Percentiles rank a stretch among this genome's conserved stretches.
phyloP scores from a whole-genome alignment of 1,139 yeast genomes.

The Komagataea norvegica region DNA sequence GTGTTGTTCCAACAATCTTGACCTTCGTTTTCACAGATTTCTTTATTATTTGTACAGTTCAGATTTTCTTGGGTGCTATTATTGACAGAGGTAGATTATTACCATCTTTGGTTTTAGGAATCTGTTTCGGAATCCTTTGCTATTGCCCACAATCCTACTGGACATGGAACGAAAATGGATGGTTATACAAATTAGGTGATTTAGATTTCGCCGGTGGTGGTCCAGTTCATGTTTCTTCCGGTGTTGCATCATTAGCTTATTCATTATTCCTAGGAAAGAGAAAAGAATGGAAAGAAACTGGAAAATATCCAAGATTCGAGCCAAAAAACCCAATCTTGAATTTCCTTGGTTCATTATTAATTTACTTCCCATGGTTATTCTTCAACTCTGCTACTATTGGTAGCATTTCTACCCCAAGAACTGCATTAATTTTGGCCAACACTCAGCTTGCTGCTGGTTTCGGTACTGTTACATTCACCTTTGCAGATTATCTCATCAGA shows the following conservation, averaged over 20 bases:
- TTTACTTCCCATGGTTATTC: slow-evolving; percentile 51
- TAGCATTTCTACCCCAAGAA: slow-evolving; percentile 38
- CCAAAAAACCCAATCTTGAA: slow-evolving; percentile 41
- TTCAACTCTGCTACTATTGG: slow-evolving; percentile 48
- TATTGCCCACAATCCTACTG: slow-evolving; percentile 44
- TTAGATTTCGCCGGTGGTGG: slow-evolving; percentile 49
- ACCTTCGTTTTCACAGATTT: slow-evolving; percentile 40
- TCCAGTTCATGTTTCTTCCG: slow-evolving; percentile 45
- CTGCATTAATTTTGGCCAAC: slow-evolving; percentile 44
- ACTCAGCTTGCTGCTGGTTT: slow-evolving; percentile 45
- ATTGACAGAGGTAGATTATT: slow-evolving; percentile 40
- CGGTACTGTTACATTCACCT: slow-evolving; percentile 37
- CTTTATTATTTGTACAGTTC: slow-evolving; percentile 45
- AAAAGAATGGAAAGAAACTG: slow-evolving; percentile 34
- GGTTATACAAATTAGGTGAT: slow-evolving; percentile 39
- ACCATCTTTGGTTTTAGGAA: slow-evolving; percentile 39
- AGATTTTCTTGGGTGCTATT: slow-evolving; percentile 42
- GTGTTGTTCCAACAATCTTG: slow-evolving; percentile 38
- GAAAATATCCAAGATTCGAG: slow-evolving; percentile 25
- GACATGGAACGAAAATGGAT: slow-evolving; percentile 44
- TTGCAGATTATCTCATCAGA: slow-evolving; percentile 34
- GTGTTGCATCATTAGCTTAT: slow-evolving; percentile 40
- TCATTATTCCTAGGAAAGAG: slow-evolving; percentile 39
- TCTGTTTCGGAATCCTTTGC: slow-evolving; percentile 39
- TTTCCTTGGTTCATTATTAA: slow-evolving; percentile 43